A percentile compares a stretch with the other conserved stretches of the same genome.
Evolutionary conservation across 805 yeast species (phyloP).

Genomic region (Candida maris): DNA sequence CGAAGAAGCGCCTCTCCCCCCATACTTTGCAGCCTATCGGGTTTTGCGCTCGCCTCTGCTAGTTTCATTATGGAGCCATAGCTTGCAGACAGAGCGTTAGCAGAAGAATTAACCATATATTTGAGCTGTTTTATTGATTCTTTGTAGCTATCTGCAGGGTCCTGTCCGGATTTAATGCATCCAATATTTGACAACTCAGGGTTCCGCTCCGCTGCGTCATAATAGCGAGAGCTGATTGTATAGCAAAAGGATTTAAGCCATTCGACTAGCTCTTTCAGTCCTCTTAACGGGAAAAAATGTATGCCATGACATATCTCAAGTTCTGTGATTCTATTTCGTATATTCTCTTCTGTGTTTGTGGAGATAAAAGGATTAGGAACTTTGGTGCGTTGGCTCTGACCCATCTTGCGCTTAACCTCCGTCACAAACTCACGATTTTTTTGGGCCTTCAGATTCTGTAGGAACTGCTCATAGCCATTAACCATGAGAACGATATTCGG

Average conservation of each 20-base stretch:
- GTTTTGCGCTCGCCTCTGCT: constrained; percentile 3
- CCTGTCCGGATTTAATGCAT: constrained; percentile 50
- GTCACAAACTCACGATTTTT: constrained; percentile 45
- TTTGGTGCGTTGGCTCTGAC: constrained; percentile 8
- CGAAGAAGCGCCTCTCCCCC: constrained; percentile 27
- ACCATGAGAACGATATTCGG: constrained; percentile 41
- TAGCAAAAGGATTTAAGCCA: constrained; percentile 59
- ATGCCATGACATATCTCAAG: constrained; percentile 45
- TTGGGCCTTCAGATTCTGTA: constrained; percentile 39
- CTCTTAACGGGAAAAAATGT: constrained; percentile 50
- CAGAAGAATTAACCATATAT: constrained; percentile 50
- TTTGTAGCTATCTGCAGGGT: constrained; percentile 41
- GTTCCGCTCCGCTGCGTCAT: constrained; percentile 55
- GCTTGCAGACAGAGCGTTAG: constrained; percentile 40
- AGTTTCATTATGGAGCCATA: constrained; percentile 37
- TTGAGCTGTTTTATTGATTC: constrained; percentile 55
- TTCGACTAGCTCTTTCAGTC: constrained; percentile 40
- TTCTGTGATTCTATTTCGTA: constrained; percentile 33
- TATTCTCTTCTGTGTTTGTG: constrained; percentile 8
- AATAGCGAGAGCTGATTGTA: constrained; percentile 48
- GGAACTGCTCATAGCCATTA: constrained; percentile 45
- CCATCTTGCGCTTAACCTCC: constrained; percentile 21
- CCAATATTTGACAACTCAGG: constrained; percentile 54
- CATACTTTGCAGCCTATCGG: constrained; percentile 3
- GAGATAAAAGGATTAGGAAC: constrained; percentile 7